phyloP scores from a whole-genome alignment of 306 rosid genomes.

The Betula pendula region DNA sequence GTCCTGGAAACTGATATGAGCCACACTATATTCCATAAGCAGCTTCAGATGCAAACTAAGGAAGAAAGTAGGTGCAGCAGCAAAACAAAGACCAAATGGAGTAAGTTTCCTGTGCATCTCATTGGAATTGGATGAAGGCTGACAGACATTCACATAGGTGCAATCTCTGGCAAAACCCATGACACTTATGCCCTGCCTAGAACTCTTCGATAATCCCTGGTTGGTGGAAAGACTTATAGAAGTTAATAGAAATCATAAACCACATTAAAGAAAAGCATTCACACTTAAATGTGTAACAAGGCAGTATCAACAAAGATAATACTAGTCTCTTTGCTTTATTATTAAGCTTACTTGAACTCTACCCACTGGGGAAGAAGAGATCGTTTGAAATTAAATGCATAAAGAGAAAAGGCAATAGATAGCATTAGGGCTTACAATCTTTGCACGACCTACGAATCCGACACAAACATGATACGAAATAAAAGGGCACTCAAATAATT shows the following conservation, averaged over 20 bases:
- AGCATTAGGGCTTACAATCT: neutral
- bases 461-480: too few species aligned
- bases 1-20: slow-evolving; percentile 48
- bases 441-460: too few species aligned
- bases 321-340: too few species aligned
- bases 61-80: slow-evolving; percentile 84
- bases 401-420: neutral
- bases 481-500: too few species aligned
- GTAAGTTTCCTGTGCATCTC: slow-evolving; percentile 49
- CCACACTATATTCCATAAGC: slow-evolving; percentile 64
- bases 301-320: neutral
- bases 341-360: too few species aligned
- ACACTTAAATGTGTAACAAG: slow-evolving; percentile 19
- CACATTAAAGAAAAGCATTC: slow-evolving; percentile 10
- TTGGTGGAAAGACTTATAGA: slow-evolving; percentile 27
- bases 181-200: slow-evolving; percentile 54
- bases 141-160: slow-evolving; percentile 36
- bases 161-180: slow-evolving; percentile 58
- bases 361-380: too few species aligned
- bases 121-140: slow-evolving; percentile 37
- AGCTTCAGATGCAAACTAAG: slow-evolving; percentile 79
- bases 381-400: neutral
- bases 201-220: slow-evolving; percentile 56
- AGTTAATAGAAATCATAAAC: slow-evolving; percentile 34
- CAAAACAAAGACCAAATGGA: slow-evolving; percentile 71